Evolutionary conservation across 257 asterid genomes (phyloP).

Genomic region (Rehmannia glutinosa): DNA sequence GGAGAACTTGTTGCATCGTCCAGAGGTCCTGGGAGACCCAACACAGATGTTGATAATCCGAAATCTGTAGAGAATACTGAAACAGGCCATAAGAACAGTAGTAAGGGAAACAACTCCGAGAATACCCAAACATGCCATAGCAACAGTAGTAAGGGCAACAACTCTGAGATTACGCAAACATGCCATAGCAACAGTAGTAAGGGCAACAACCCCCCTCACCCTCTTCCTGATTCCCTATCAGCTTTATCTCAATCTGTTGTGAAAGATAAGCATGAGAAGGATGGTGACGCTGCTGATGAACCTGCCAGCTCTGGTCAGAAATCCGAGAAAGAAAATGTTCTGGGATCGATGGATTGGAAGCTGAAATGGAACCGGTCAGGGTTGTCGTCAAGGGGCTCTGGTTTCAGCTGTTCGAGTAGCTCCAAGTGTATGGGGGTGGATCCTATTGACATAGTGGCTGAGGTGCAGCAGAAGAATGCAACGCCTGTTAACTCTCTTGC

Average conservation of each 20-base stretch:
- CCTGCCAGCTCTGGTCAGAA: constrained; percentile 35
- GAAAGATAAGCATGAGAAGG: constrained; percentile 51
- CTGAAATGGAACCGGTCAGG: constrained; percentile 58
- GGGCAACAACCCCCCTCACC: constrained; percentile 16
- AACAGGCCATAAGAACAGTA: constrained; percentile 23
- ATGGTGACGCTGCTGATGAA: constrained; percentile 25
- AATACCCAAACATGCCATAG: constrained; percentile 30
- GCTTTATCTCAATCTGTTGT: constrained; percentile 37
- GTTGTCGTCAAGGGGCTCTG: constrained; percentile 49
- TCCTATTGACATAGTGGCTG: constrained; percentile 34
- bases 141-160: constrained; percentile 12
- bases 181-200: constrained; percentile 23
- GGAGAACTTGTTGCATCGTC: constrained; percentile 58
- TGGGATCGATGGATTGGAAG: constrained; percentile 59
- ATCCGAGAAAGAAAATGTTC: constrained; percentile 54
- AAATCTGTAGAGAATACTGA: constrained; percentile 50
- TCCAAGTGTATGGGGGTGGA: constrained; percentile 49
- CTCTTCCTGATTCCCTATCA: constrained; percentile 31
- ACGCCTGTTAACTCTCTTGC: constrained; percentile 33
- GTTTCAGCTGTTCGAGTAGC: constrained; percentile 46
- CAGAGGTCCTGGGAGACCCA: constrained; percentile 54
- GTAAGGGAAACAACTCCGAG: constrained; percentile 34
- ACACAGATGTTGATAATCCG: constrained; percentile 40
- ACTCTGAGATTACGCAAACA: constrained; percentile 35
- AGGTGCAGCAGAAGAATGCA: constrained; percentile 29